These are phyloP conservation scores for Brasilioporus rufonigricans DNA, from an alignment of 768 basidiomycete species.

Conservation along the genomic window DNA sequence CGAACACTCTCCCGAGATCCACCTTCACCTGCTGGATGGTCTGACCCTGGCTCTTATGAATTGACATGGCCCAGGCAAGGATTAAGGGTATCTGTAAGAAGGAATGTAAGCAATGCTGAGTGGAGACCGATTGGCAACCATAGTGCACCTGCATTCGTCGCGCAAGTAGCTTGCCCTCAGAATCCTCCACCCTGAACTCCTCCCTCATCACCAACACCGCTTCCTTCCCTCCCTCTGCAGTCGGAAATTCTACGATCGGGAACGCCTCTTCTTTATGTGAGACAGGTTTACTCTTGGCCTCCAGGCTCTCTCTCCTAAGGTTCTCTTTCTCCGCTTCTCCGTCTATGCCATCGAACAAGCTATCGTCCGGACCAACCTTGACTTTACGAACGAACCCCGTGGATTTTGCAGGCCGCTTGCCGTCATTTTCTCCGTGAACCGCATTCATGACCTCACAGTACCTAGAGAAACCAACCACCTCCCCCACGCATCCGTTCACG, in stretches of 20 bases:
- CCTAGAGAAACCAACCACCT: slow-evolving; percentile 52
- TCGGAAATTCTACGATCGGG: slow-evolving; percentile 48
- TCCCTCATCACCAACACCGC: slow-evolving; percentile 49
- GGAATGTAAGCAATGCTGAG: background rate
- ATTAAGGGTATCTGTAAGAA: slow-evolving; percentile 61
- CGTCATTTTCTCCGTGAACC: slow-evolving; percentile 23
- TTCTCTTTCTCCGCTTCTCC: slow-evolving; percentile 36
- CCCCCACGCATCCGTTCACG: slow-evolving; percentile 71
- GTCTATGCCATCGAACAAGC: slow-evolving; percentile 10
- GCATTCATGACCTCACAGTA: slow-evolving; percentile 20
- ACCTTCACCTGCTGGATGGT: slow-evolving; percentile 66
- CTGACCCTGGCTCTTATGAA: slow-evolving; percentile 78
- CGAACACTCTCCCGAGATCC: slow-evolving; percentile 66
- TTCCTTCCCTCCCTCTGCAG: slow-evolving; percentile 40
- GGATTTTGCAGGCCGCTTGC: slow-evolving; percentile 26
- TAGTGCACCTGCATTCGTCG: slow-evolving; percentile 42
- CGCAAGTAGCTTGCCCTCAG: slow-evolving; percentile 48
- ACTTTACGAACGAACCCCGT: slow-evolving; percentile 38
- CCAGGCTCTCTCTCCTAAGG: slow-evolving; percentile 16
- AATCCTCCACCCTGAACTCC: slow-evolving; percentile 53
- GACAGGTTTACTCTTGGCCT: slow-evolving; percentile 21
- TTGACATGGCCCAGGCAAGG: slow-evolving; percentile 74
- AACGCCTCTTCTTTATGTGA: slow-evolving; percentile 39
- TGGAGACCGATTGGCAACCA: background rate
- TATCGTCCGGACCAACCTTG: slow-evolving; percentile 29